Evolutionary conservation across 2,329 filamentous ascomycete genomes (phyloP).

Genomic region (Diaporthe amygdali): DNA sequence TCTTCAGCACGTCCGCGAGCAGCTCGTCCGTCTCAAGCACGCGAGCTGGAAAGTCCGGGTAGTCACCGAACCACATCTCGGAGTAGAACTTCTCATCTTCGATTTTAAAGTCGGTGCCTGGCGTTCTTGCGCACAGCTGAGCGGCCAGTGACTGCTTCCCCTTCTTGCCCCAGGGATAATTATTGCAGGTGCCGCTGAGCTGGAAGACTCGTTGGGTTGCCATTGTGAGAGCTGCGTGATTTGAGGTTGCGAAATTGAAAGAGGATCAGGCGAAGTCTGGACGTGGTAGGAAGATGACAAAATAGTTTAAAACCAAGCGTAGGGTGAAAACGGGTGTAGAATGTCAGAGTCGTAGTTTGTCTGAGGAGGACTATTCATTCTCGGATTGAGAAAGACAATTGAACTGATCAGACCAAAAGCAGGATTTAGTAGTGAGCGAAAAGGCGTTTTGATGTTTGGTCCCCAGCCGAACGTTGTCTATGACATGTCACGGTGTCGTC

Average conservation of each 20-base stretch:
- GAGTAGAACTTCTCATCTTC: slow-evolving; percentile 68
- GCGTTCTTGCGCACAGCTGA: slow-evolving; percentile 67
- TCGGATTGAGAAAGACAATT: background rate
- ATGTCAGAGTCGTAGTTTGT: background rate
- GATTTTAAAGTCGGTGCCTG: slow-evolving; percentile 66
- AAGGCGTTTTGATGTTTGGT: background rate
- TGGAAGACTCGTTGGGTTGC: slow-evolving; percentile 43
- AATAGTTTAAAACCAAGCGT: background rate
- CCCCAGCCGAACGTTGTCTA: background rate
- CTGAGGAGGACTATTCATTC: background rate
- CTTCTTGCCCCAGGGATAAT: slow-evolving; percentile 75
- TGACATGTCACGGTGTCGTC: slow-evolving; percentile 18
- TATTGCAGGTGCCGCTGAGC: slow-evolving; percentile 54
- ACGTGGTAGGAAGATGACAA: too few species aligned
- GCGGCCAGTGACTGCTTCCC: slow-evolving; percentile 71
- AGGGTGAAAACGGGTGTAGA: background rate
- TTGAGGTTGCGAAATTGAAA: too few species aligned
- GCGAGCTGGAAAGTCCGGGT: slow-evolving; percentile 71
- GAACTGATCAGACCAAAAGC: background rate
- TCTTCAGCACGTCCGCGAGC: slow-evolving; percentile 68
- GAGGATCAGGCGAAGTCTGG: background rate
- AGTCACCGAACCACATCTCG: slow-evolving; percentile 79
- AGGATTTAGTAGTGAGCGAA: background rate
- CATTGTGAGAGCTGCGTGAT: background rate
- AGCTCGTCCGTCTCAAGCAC: slow-evolving; percentile 66